Evolutionary conservation across 2,329 filamentous ascomycete species (phyloP), one percentile per base, ranked within the genome.

Genomic region (Exophiala oligosperma): DNA sequence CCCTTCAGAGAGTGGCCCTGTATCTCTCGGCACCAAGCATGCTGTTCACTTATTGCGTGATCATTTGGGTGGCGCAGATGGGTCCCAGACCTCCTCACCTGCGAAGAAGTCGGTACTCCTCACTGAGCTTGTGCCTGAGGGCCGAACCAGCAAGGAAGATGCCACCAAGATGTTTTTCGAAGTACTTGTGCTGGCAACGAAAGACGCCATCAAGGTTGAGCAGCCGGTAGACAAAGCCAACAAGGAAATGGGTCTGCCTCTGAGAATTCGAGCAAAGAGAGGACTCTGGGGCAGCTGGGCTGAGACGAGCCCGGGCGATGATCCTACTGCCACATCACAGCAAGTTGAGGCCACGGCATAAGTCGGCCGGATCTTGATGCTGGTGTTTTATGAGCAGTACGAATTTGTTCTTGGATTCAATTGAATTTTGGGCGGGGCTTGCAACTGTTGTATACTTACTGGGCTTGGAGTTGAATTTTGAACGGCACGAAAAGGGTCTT

Each of bases 151-250:
- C 65, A 90, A 91, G 73, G 89, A 89, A 7, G 94, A 97, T 68
- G 94, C 94, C 0, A 99, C 94, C 44, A 97, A 97, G 81, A 97
- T 99, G 92, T 99, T 99, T 79, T 99, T 99, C 69, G 94, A 99
- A 76, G 88, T 94, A 54, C 81, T 99, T 24, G 94, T 99, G 2
- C 82, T 99, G 48, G 94, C 93, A 4, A 99, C 94, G 43, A 99
- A 99, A 77, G 94, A 99, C 72, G 94, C 94, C 28, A 90, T 99
- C 76, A 96, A 96, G 76, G 91, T 97, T 26, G 93, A 97, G 72
- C 94, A 99, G 75, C 84, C 49, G 4, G 17, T 43, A 35, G 32
- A 35, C 32, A 35, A 35, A 35, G 32, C 32, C 32, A 79, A 87
- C 61, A 83, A 83, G 12, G 70, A 81, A 38, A 83, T 97, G 26